These are phyloP conservation scores for Echinosophora koreensis DNA, from an alignment of 306 rosid species.

Conservation along the genomic window DNA sequence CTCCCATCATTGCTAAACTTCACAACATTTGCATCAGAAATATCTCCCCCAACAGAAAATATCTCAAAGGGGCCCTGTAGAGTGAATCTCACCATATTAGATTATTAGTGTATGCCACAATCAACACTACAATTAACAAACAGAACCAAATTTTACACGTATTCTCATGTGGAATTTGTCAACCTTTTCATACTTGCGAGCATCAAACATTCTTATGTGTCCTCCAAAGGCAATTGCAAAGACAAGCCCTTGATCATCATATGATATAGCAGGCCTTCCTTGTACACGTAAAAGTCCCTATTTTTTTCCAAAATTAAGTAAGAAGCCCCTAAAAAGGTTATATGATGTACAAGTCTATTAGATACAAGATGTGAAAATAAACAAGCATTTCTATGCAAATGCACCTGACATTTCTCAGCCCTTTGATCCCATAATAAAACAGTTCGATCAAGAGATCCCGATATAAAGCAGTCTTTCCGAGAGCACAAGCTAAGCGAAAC, in stretches of 20 bases:
- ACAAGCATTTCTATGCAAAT: constrained; percentile 32
- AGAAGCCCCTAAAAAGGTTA: constrained; percentile 41
- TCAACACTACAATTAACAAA: constrained; percentile 38
- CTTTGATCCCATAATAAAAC: constrained; percentile 97
- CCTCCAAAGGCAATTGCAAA: constrained; percentile 96
- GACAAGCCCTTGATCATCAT: constrained; percentile 93
- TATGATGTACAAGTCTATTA: constrained; percentile 30
- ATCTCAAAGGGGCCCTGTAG: constrained; percentile 91
- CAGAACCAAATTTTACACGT: background rate
- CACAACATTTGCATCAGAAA: constrained; percentile 92
- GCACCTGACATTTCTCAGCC: constrained; percentile 93
- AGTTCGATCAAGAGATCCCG: constrained; percentile 94
- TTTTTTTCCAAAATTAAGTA: constrained; percentile 38
- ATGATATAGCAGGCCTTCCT: constrained; percentile 96
- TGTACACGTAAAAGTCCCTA: constrained; percentile 92
- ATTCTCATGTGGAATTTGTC: constrained; percentile 38
- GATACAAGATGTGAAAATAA: constrained; percentile 40
- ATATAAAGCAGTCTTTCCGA: constrained; percentile 86
- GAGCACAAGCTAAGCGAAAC: constrained; percentile 94
- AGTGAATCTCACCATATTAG: constrained; percentile 48
- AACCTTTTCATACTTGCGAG: constrained; percentile 92
- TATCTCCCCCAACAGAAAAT: constrained; percentile 89
- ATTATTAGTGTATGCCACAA: constrained; percentile 19
- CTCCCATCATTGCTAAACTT: constrained; percentile 96
- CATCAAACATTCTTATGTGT: constrained; percentile 86